phyloP scores from a whole-genome alignment of 306 rosid species.

The Elaeagnus macrophylla region DNA sequence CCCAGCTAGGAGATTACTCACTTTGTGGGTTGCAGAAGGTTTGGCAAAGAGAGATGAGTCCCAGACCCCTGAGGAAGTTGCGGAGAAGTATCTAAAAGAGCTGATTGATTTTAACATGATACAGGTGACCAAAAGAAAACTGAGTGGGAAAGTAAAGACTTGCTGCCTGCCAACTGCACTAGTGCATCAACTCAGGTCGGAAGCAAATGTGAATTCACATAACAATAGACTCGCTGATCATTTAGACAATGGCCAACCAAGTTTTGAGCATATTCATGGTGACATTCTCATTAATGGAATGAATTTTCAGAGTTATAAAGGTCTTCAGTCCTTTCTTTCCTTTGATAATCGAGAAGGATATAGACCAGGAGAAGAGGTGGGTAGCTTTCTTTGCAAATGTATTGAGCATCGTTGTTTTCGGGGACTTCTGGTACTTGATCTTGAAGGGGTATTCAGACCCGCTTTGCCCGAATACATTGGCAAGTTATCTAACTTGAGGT shows the following conservation, averaged over 20 bases:
- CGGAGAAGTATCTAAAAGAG: conserved; percentile 7
- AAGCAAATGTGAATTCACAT: background rate
- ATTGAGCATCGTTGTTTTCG: conserved; percentile 9
- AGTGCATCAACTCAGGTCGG: conserved; percentile 7
- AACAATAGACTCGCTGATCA: conserved; percentile 13
- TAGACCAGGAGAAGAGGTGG: conserved; percentile 22
- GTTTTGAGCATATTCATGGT: background rate
- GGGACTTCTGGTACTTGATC: conserved; percentile 14
- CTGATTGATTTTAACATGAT: conserved; percentile 20
- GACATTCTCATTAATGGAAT: background rate
- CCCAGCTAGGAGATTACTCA: conserved; percentile 28
- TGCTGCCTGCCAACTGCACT: conserved; percentile 21
- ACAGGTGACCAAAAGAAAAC: conserved; percentile 24
- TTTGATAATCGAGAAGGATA: conserved; percentile 28
- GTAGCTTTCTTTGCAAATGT: conserved; percentile 14
- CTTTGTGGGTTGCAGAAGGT: conserved; percentile 34
- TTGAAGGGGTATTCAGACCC: conserved; percentile 27
- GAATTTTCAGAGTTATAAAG: background rate
- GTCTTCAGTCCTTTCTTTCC: conserved; percentile 15
- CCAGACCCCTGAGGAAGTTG: conserved; percentile 20
- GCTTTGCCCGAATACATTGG: conserved; percentile 18
- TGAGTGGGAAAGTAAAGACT: conserved; percentile 26
- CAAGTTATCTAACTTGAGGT: conserved; percentile 15
- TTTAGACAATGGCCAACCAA: background rate
- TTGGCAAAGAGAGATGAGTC: conserved; percentile 1